phyloP scores from a whole-genome alignment of 73 alveolate species.

The Loxodes magnus region DNA sequence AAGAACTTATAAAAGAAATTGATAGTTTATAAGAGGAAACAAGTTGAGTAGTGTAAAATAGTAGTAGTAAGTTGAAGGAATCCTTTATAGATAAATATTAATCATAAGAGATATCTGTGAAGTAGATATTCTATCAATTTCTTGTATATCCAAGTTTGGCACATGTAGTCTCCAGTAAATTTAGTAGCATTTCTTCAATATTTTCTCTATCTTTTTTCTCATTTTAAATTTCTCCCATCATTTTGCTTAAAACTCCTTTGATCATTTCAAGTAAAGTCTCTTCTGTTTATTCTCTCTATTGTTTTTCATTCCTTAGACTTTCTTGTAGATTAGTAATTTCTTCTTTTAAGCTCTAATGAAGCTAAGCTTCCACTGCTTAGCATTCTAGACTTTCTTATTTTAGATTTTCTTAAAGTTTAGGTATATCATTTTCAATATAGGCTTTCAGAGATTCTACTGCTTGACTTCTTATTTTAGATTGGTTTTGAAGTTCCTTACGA shows the following conservation, averaged over 20 bases:
- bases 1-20: too few relatives aligned
- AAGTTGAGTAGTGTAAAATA: too few relatives aligned
- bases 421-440: slow-evolving; percentile 9
- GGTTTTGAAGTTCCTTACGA: slow-evolving; percentile 8
- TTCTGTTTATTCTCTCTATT: slow-evolving; percentile 16
- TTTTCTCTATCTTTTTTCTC: slow-evolving; percentile 31
- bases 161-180: slow-evolving; percentile 22
- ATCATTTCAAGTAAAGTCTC: slow-evolving; percentile 22
- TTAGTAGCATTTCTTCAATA: slow-evolving; percentile 26
- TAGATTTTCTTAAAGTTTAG: slow-evolving; percentile 1
- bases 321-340: slow-evolving; percentile 17
- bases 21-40: too few relatives aligned
- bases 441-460: slow-evolving; percentile 1
- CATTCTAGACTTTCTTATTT: slow-evolving; percentile 11
- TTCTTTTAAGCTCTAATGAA: slow-evolving; percentile 16
- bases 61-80: too few relatives aligned
- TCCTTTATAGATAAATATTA: too few relatives aligned
- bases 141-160: slow-evolving; percentile 13
- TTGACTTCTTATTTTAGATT: slow-evolving; percentile 2
- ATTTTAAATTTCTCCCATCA: slow-evolving; percentile 13
- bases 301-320: slow-evolving; percentile 15
- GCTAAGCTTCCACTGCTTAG: slow-evolving; percentile 21
- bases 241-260: slow-evolving; percentile 12
- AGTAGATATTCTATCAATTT: too few relatives aligned
- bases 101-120: too few relatives aligned